phyloP scores from a whole-genome alignment of 306 rosid species.

The Glycyrrhiza uralensis region DNA sequence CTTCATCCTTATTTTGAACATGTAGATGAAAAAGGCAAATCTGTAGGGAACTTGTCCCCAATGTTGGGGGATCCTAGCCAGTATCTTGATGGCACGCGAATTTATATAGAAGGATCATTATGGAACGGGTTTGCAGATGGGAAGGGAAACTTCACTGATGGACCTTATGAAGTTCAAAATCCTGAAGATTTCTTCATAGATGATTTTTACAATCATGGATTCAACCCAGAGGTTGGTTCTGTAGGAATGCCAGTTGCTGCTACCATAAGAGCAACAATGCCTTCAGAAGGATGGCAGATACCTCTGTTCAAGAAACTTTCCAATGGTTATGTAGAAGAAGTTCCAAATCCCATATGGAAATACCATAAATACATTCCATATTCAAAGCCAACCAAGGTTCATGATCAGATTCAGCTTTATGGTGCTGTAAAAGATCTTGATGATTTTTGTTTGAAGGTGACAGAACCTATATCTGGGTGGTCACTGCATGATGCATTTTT shows the following conservation, averaged over 20 bases:
- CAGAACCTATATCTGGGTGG: neutral
- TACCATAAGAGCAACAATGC: slow-evolving; percentile 95
- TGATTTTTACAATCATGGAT: slow-evolving; percentile 59
- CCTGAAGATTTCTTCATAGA: slow-evolving; percentile 82
- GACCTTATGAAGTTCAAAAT: slow-evolving; percentile 91
- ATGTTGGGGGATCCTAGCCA: slow-evolving; percentile 69
- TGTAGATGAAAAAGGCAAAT: slow-evolving; percentile 31
- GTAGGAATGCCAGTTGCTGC: slow-evolving; percentile 95
- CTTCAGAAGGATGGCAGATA: slow-evolving; percentile 85
- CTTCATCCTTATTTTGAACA: slow-evolving; percentile 70
- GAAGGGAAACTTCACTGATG: slow-evolving; percentile 74
- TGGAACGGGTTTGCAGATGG: slow-evolving; percentile 97
- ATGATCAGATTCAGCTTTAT: slow-evolving; percentile 76
- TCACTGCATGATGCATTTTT: slow-evolving; percentile 16
- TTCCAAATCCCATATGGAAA: slow-evolving; percentile 92
- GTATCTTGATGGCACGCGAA: slow-evolving; percentile 87
- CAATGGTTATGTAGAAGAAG: slow-evolving; percentile 67
- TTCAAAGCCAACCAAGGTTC: slow-evolving; percentile 75
- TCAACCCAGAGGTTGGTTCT: slow-evolving; percentile 95
- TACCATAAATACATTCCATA: slow-evolving; percentile 93
- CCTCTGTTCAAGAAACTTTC: slow-evolving; percentile 70
- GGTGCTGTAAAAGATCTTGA: slow-evolving; percentile 78
- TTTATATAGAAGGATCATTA: slow-evolving; percentile 80
- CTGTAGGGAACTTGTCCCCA: slow-evolving; percentile 20
- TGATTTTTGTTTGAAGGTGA: slow-evolving; percentile 89